Conservation (phyloP, 2,329 filamentous ascomycete species). For the Monilinia fructigena region DNA sequence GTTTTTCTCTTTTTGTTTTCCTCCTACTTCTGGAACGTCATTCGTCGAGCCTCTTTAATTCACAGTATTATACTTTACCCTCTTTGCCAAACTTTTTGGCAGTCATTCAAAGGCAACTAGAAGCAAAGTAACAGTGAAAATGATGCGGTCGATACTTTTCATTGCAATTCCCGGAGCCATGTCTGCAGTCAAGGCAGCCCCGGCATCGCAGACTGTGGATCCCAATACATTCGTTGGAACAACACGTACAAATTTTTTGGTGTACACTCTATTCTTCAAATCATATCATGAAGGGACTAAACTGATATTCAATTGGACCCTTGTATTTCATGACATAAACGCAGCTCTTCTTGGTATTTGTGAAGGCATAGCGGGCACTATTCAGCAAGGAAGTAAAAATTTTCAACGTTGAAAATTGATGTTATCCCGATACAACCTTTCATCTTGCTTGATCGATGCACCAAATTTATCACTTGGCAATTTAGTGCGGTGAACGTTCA, state of each 20-base stretch:
- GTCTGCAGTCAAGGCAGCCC: slow-evolving; percentile 9
- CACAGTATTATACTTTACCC: background rate
- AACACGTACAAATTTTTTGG: slow-evolving; percentile 39
- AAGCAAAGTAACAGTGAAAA: background rate
- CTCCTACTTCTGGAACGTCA: slow-evolving; percentile 9
- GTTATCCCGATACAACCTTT: background rate
- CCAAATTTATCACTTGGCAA: background rate
- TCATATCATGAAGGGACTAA: slow-evolving; percentile 2
- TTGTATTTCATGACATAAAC: slow-evolving; percentile 47
- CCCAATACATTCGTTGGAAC: slow-evolving; percentile 39
- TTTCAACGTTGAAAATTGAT: background rate
- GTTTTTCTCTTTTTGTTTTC: background rate
- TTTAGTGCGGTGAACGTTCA: slow-evolving; percentile 47
- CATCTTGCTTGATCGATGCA: background rate
- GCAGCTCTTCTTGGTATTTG: slow-evolving; percentile 50
- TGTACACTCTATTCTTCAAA: slow-evolving; percentile 29
- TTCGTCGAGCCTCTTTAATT: background rate
- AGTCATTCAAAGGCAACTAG: background rate
- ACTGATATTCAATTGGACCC: slow-evolving; percentile 22
- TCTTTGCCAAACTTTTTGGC: background rate
- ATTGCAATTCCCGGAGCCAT: slow-evolving; percentile 6
- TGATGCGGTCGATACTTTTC: background rate
- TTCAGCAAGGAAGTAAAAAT: slow-evolving; percentile 33
- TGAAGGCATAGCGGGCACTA: slow-evolving; percentile 48
- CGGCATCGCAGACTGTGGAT: slow-evolving; percentile 31